Percentiles rank a stretch among this genome's conserved stretches.
phyloP scores from a whole-genome alignment of 345 rosid genomes.

The Eucalyptus lansdowneana region DNA sequence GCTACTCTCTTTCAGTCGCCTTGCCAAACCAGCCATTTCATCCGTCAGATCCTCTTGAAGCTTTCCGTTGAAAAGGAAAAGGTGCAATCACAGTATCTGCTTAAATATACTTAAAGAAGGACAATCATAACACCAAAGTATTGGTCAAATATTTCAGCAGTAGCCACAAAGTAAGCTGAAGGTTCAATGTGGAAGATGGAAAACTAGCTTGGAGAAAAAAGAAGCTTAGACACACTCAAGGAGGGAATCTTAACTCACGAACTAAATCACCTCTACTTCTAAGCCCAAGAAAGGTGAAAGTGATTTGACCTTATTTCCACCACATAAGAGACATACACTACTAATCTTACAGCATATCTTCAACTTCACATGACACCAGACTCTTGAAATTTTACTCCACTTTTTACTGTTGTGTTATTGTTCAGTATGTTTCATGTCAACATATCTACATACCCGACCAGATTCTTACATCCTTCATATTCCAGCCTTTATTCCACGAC shows the following conservation, averaged over 20 bases:
- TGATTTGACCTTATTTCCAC: neutral
- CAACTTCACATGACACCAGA: neutral
- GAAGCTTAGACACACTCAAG: neutral
- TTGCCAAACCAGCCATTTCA: conserved; percentile 88
- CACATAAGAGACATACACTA: neutral
- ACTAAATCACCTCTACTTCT: neutral
- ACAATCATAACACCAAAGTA: neutral
- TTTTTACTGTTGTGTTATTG: neutral
- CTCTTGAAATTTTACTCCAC: neutral
- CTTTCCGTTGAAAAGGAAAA: conserved; percentile 22
- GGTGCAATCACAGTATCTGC: neutral
- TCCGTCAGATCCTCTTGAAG: conserved; percentile 80
- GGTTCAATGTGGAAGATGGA: neutral
- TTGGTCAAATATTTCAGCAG: neutral
- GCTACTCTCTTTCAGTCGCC: conserved; percentile 77
- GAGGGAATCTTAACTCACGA: neutral
- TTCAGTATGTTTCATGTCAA: neutral
- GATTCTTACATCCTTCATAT: neutral
- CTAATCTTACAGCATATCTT: neutral
- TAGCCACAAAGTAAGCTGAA: neutral
- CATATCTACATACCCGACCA: neutral
- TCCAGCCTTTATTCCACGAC: neutral
- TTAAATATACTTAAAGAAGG: neutral
- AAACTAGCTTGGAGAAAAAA: neutral
- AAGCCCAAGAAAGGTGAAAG: neutral